phyloP scores from a whole-genome alignment of 2,329 filamentous ascomycete species.

The Colletotrichum kahawae region DNA sequence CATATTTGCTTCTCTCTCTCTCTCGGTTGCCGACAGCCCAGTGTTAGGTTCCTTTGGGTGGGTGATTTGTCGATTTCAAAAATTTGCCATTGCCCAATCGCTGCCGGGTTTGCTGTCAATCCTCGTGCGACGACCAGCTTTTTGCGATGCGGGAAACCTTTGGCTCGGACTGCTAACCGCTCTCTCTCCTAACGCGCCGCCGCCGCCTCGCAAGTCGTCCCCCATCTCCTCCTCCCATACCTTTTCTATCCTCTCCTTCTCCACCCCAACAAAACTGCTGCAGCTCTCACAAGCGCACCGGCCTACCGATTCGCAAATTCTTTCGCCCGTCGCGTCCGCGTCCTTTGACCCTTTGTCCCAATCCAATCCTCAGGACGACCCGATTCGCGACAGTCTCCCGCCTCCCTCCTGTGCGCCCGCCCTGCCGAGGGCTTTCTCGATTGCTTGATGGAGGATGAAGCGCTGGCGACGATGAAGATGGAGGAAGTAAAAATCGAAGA shows the following conservation, averaged over 20 bases:
- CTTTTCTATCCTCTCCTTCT: slow-evolving; percentile 1
- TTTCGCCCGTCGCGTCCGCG: neutral
- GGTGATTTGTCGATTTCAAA: neutral
- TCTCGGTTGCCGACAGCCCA: neutral
- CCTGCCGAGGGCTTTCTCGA: slow-evolving; percentile 6
- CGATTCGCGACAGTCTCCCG: neutral
- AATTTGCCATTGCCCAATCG: neutral
- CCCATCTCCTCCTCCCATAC: slow-evolving; percentile 12
- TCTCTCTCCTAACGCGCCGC: slow-evolving; percentile 18
- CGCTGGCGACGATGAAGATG: slow-evolving; percentile 44
- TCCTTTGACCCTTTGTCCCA: neutral
- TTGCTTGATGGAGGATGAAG: slow-evolving; percentile 45
- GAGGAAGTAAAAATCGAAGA: slow-evolving; percentile 51
- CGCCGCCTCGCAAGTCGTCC: slow-evolving; percentile 13
- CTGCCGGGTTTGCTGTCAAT: neutral
- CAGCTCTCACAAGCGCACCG: slow-evolving; percentile 12
- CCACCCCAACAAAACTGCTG: slow-evolving; percentile 12
- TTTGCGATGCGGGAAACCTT: slow-evolving; percentile 19
- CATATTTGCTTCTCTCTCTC: neutral
- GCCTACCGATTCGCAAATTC: neutral
- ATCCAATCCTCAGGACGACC: slow-evolving; percentile 1
- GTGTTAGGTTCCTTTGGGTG: neutral
- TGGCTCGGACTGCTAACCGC: slow-evolving; percentile 21
- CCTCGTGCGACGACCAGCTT: neutral
- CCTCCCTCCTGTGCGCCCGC: slow-evolving; percentile 6